Percentiles rank a stretch among this genome's conserved stretches.
These are phyloP conservation scores for Fistulinella cinereoalba DNA, from an alignment of 1,284 basidiomycete species.

Conservation along the genomic window DNA sequence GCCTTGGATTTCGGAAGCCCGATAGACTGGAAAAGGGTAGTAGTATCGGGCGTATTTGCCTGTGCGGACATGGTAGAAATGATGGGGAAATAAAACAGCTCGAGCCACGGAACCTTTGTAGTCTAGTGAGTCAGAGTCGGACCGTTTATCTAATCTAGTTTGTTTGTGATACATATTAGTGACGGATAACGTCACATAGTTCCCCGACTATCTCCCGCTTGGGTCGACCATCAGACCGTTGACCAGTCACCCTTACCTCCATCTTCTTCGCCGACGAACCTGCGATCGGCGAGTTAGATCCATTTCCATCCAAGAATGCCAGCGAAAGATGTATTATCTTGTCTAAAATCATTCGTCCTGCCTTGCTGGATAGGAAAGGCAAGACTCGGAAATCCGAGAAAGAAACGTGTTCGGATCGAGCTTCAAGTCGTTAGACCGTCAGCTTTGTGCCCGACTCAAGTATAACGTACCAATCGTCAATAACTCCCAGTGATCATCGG, in stretches of 20 bases:
- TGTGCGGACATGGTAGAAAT: constrained; percentile 13
- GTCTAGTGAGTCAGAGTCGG: too few relatives aligned
- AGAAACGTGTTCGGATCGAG: constrained; percentile 48
- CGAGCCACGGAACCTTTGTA: too few relatives aligned
- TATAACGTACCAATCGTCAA: constrained; percentile 46
- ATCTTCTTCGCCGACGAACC: constrained; percentile 39
- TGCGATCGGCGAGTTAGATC: constrained; percentile 35
- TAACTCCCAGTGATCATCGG: constrained; percentile 40
- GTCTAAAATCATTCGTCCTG: constrained; percentile 39
- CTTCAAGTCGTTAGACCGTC: constrained; percentile 26
- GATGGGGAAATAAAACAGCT: too few relatives aligned
- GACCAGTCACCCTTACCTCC: constrained; percentile 43
- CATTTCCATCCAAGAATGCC: constrained; percentile 46
- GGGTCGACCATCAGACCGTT: constrained; percentile 44
- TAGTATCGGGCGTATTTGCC: constrained; percentile 16
- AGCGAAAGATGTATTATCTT: constrained; percentile 44
- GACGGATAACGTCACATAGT: constrained; percentile 46
- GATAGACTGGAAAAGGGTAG: constrained; percentile 75
- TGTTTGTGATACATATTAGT: constrained; percentile 7
- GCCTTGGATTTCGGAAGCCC: constrained; percentile 81
- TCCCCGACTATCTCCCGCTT: constrained; percentile 48
- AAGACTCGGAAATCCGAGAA: constrained; percentile 61
- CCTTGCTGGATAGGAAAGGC: constrained; percentile 39
- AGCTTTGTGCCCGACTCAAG: background rate
- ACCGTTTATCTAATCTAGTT: constrained; percentile 1